Percentiles rank a stretch among this genome's conserved stretches.
Evolutionary conservation across 495 filamentous ascomycete species (phyloP).

Genomic region (Aspergillus biplanus): DNA sequence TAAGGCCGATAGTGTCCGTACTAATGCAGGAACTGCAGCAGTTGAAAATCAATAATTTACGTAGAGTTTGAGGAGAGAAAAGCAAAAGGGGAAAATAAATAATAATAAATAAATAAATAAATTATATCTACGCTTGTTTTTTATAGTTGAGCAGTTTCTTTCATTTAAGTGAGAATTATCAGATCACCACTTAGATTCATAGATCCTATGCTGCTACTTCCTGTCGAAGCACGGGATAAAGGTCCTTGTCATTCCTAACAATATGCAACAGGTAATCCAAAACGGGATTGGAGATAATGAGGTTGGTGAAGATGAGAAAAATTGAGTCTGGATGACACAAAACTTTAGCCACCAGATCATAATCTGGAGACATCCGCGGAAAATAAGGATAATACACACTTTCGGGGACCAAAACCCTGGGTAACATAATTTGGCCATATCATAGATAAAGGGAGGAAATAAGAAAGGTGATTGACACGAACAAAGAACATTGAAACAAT

Average conservation of each 20-base stretch:
- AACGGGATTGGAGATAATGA: constrained; percentile 6
- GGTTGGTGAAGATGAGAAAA: constrained; percentile 8
- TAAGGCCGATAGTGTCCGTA: too few relatives aligned
- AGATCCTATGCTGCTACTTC: background rate
- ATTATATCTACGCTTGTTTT: too few relatives aligned
- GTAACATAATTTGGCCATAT: constrained; percentile 33
- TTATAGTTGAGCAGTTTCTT: too few relatives aligned
- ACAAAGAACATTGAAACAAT: constrained; percentile 16
- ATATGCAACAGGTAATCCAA: constrained; percentile 12
- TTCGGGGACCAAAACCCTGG: constrained; percentile 30
- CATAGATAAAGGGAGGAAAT: constrained; percentile 23
- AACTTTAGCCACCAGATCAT: constrained; percentile 21
- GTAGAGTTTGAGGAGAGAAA: too few relatives aligned
- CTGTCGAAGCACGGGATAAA: background rate
- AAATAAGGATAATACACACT: constrained; percentile 31
- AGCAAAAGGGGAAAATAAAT: too few relatives aligned
- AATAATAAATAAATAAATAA: too few relatives aligned
- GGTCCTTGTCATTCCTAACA: constrained; percentile 10
- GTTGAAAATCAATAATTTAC: too few relatives aligned
- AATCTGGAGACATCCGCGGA: constrained; percentile 7
- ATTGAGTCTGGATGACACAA: constrained; percentile 15
- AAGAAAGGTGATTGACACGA: constrained; percentile 16
- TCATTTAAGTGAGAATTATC: too few relatives aligned
- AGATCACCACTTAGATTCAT: constrained; percentile 4
- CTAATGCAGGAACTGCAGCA: too few relatives aligned